These are phyloP conservation scores for Phytophthora ramorum DNA, from an alignment of 352 stramenopile genomes.

Conservation along the genomic window DNA sequence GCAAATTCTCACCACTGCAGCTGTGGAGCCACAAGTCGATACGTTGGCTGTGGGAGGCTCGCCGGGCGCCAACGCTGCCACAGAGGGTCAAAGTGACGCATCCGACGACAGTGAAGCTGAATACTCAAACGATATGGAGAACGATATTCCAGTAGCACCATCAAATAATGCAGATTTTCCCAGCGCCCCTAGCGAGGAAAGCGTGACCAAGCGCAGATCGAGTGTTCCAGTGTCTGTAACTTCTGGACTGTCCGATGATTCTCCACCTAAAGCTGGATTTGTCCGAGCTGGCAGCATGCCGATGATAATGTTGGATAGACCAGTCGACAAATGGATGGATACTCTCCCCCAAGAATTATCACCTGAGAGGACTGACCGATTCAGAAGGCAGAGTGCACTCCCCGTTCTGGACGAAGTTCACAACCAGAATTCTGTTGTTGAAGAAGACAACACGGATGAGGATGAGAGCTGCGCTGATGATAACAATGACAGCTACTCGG, in stretches of 20 bases:
- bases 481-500: background rate
- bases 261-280: background rate
- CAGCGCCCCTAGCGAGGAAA: slow-evolving; percentile 7
- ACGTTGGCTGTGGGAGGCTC: background rate
- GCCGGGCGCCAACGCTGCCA: background rate
- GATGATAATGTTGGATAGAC: slow-evolving; percentile 13
- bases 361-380: slow-evolving; percentile 18
- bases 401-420: slow-evolving; percentile 20
- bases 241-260: slow-evolving; percentile 1
- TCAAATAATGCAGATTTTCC: background rate
- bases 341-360: slow-evolving; percentile 25
- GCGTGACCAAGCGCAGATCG: slow-evolving; percentile 28
- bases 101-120: slow-evolving; percentile 5
- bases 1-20: background rate
- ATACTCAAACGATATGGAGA: slow-evolving; percentile 19
- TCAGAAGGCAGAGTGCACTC: slow-evolving; percentile 5
- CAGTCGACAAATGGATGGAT: slow-evolving; percentile 18
- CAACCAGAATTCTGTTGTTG: slow-evolving; percentile 12
- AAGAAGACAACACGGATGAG: slow-evolving; percentile 28
- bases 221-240: slow-evolving; percentile 22
- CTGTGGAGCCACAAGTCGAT: background rate
- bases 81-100: background rate
- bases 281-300: slow-evolving; percentile 37
- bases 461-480: background rate
- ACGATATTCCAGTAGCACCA: background rate